Percentiles rank a stretch among this genome's conserved stretches.
phyloP scores from a whole-genome alignment of 2,329 filamentous ascomycete genomes.

The Trichoderma simmonsii region DNA sequence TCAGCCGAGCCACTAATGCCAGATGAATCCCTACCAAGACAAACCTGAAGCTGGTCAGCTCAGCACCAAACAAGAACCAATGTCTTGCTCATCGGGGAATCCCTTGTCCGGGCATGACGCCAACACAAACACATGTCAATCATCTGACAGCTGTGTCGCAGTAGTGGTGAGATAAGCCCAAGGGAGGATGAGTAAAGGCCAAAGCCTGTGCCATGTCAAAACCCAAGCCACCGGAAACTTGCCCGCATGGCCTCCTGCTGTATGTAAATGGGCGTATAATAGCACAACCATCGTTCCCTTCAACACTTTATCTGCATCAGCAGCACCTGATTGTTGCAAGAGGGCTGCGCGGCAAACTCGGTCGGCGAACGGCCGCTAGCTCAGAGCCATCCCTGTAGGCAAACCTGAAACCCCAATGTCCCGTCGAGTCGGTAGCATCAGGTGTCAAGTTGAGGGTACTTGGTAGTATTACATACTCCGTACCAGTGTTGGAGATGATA shows the following conservation, averaged over 20 bases:
- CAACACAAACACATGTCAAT: conserved; percentile 2
- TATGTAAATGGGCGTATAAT: background rate
- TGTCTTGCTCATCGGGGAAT: background rate
- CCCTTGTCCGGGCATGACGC: background rate
- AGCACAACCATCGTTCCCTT: background rate
- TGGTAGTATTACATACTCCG: background rate
- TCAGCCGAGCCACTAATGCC: conserved; percentile 12
- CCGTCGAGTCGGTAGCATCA: background rate
- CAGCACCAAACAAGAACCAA: background rate
- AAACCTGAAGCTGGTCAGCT: conserved; percentile 4
- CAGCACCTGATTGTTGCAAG: background rate
- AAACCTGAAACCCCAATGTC: background rate
- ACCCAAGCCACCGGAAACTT: background rate
- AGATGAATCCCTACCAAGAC: background rate
- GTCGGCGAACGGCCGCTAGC: background rate
- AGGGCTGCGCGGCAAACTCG: background rate
- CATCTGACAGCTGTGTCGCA: background rate
- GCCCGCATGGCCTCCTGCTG: background rate
- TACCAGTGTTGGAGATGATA: background rate
- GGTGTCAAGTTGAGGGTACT: background rate
- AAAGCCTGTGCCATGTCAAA: background rate
- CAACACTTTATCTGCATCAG: background rate
- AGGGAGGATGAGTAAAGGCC: background rate
- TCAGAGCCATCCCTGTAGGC: background rate
- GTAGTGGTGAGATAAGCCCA: background rate